Percentiles rank a stretch among this genome's conserved stretches.
Conservation (phyloP, 2,329 filamentous ascomycete genomes). For the Fusarium torreyae region DNA sequence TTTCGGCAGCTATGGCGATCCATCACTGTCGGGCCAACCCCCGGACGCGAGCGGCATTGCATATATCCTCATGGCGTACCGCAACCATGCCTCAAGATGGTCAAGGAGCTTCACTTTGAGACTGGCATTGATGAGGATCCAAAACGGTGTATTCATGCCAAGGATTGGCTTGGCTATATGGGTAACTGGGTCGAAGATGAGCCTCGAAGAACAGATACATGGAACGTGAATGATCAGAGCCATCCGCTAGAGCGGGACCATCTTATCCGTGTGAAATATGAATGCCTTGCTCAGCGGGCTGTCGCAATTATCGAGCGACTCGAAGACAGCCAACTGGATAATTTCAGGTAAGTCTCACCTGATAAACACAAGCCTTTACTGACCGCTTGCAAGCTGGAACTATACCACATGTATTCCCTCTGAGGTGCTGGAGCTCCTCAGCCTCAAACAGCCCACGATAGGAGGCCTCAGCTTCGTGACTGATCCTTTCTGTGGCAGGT, state of each 20-base stretch:
- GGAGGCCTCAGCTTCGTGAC: background rate
- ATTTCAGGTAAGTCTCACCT: background rate
- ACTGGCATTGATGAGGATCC: background rate
- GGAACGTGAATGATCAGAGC: background rate
- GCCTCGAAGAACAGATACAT: background rate
- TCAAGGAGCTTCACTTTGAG: background rate
- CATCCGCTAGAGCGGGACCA: background rate
- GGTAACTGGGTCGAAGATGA: background rate
- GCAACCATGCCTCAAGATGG: background rate
- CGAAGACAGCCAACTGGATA: background rate
- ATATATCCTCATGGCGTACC: background rate
- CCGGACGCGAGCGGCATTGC: background rate
- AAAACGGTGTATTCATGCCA: slow-evolving; percentile 3
- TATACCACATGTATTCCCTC: background rate
- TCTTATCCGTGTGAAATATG: slow-evolving; percentile 13
- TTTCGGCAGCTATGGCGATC: slow-evolving; percentile 7
- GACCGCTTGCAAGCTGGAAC: background rate
- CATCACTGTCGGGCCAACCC: rapidly evolving
- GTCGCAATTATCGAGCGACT: background rate
- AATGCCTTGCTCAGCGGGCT: slow-evolving; percentile 15
- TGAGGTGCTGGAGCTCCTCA: background rate
- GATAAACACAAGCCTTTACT: background rate
- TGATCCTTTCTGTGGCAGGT: slow-evolving; percentile 8
- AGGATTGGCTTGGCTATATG: slow-evolving; percentile 13
- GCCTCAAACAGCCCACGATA: background rate